These are phyloP conservation scores for Huntiella bhutanensis DNA, from an alignment of 2,329 filamentous ascomycete genomes.

Conservation along the genomic window DNA sequence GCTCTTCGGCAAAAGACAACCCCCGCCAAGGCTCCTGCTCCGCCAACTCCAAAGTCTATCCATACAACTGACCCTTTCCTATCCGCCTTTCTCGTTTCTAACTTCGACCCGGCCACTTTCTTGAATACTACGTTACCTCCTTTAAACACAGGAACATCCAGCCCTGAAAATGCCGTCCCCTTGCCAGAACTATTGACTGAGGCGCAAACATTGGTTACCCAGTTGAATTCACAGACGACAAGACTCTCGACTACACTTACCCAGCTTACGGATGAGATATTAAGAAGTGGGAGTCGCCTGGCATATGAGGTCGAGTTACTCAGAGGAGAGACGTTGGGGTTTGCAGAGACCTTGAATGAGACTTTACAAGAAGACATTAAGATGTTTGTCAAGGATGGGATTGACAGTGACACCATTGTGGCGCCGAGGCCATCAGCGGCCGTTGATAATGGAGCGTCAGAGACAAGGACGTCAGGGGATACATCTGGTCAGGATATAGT, in stretches of 20 bases:
- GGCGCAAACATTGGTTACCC: slow-evolving; percentile 67
- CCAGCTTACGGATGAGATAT: slow-evolving; percentile 82
- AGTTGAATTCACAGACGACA: slow-evolving; percentile 75
- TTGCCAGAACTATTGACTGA: slow-evolving; percentile 63
- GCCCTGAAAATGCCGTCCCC: slow-evolving; percentile 24
- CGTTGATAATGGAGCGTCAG: slow-evolving; percentile 4
- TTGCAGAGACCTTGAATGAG: slow-evolving; percentile 61
- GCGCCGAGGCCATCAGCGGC: slow-evolving; percentile 11
- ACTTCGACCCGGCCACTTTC: slow-evolving; percentile 71
- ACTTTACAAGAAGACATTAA: slow-evolving; percentile 51
- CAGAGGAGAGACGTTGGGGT: slow-evolving; percentile 66
- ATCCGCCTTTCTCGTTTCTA: slow-evolving; percentile 52
- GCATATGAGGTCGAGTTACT: slow-evolving; percentile 90
- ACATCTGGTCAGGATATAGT: slow-evolving; percentile 7
- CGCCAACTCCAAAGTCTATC: slow-evolving; percentile 31
- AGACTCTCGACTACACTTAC: slow-evolving; percentile 66
- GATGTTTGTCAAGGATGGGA: slow-evolving; percentile 45
- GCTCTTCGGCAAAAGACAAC: slow-evolving; percentile 7
- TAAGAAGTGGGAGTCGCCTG: slow-evolving; percentile 69
- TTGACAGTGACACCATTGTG: slow-evolving; percentile 17
- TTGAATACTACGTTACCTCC: slow-evolving; percentile 63
- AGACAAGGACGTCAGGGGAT: not conserved
- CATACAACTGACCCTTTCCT: slow-evolving; percentile 56
- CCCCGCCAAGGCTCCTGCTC: slow-evolving; percentile 9
- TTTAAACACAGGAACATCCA: slow-evolving; percentile 24